A percentile compares a stretch with the other conserved stretches of the same genome.
These are phyloP conservation scores for Rubroboletus pulcherrimus DNA, from an alignment of 768 basidiomycete species.

Conservation along the genomic window DNA sequence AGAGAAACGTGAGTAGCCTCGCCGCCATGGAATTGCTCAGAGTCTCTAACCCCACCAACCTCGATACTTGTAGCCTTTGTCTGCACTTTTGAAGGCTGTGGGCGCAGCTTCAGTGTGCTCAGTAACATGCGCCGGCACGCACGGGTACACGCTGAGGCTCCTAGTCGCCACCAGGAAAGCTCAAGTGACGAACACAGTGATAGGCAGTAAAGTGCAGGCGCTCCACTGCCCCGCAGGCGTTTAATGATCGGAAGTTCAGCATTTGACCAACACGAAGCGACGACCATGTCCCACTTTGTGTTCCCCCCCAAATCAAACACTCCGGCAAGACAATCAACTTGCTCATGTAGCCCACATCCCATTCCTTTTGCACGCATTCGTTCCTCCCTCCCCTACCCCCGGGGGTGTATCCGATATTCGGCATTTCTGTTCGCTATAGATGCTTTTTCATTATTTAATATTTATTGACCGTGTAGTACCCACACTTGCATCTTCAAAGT, in stretches of 20 bases:
- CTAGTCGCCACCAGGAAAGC: conserved; percentile 34
- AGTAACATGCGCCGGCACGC: conserved; percentile 89
- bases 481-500: not conserved
- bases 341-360: not conserved
- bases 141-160: conserved; percentile 54
- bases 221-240: conserved; percentile 4
- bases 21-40: not conserved
- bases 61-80: conserved; percentile 52
- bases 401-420: no score
- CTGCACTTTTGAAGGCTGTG: conserved; percentile 72
- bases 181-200: conserved; percentile 48
- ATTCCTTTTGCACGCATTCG: no score
- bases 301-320: not conserved
- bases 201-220: conserved; percentile 25
- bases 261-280: not conserved
- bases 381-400: no score
- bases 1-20: conserved; percentile 64
- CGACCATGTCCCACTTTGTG: not conserved
- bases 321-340: not conserved
- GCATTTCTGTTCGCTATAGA: no score
- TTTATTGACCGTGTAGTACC: not conserved
- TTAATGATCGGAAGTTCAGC: conserved; percentile 5
- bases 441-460: not conserved
- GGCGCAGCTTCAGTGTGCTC: conserved; percentile 79
- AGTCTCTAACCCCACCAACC: conserved; percentile 7